A percentile compares a stretch with the other conserved stretches of the same genome.
Evolutionary conservation across 768 basidiomycete species (phyloP).

Genomic region (Tricholoma matsutake): DNA sequence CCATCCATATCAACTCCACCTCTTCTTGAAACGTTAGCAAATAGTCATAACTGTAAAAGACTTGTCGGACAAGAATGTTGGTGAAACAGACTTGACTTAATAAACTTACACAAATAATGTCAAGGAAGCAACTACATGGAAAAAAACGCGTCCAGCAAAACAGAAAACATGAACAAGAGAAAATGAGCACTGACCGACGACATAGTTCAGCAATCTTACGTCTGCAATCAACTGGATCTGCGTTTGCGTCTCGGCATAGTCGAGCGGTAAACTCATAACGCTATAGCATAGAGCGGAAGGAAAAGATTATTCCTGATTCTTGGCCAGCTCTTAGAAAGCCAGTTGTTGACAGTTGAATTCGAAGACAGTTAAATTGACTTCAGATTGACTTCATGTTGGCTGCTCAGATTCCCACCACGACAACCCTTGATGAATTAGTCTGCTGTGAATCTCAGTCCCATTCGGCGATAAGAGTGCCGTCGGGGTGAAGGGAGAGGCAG

Average conservation of each 20-base stretch:
- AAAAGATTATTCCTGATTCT: too few species aligned
- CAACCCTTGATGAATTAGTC: not conserved
- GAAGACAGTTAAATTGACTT: not conserved
- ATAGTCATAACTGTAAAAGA: not conserved
- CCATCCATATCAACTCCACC: not conserved
- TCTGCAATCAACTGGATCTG: not conserved
- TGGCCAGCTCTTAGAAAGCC: not conserved
- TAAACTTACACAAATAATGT: not conserved
- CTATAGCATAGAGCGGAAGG: not conserved
- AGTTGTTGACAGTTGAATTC: not conserved
- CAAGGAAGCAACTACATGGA: not conserved
- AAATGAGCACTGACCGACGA: not conserved
- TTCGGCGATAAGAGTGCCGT: not conserved
- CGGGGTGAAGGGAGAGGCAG: not conserved
- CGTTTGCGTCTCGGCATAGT: not conserved
- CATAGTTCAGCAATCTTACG: not conserved
- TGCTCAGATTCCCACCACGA: not conserved
- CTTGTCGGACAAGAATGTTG: not conserved
- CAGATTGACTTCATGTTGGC: not conserved
- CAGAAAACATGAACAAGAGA: not conserved
- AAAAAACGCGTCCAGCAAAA: not conserved
- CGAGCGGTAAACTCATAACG: not conserved
- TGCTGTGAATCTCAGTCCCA: not conserved
- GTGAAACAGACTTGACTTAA: not conserved
- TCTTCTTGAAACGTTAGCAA: not conserved